Evolutionary conservation across 352 stramenopile genomes (phyloP).

Genomic region (Globisporangium cystogenes): DNA sequence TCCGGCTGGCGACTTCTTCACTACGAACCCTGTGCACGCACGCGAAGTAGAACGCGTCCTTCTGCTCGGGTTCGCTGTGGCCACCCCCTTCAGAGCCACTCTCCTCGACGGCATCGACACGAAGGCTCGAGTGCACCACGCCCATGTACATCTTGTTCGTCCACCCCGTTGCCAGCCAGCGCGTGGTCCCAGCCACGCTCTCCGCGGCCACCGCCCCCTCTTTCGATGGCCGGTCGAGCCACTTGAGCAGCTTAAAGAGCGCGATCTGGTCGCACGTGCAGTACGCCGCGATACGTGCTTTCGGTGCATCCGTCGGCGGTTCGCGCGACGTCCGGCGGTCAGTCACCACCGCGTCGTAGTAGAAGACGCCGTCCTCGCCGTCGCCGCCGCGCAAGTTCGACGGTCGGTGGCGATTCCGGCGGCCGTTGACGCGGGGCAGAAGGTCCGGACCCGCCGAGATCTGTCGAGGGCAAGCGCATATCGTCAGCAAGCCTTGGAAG

Average conservation of each 20-base stretch:
- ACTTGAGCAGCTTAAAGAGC: conserved; percentile 72
- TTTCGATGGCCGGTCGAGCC: conserved; percentile 33
- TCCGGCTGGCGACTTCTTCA: neutral
- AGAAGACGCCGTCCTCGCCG: conserved; percentile 16
- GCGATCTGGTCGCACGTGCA: conserved; percentile 66
- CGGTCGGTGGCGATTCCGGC: conserved; percentile 14
- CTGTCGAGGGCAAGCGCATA: neutral
- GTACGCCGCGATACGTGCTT: conserved; percentile 54
- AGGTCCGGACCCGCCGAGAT: conserved; percentile 5
- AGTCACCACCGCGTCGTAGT: conserved; percentile 31
- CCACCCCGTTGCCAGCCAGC: conserved; percentile 24
- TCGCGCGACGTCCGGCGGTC: conserved; percentile 21
- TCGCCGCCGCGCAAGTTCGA: conserved; percentile 9
- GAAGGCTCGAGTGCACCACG: conserved; percentile 48
- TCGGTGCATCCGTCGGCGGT: conserved; percentile 29
- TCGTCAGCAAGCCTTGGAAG: neutral
- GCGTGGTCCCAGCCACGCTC: neutral
- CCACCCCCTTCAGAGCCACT: conserved; percentile 4
- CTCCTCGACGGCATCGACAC: conserved; percentile 1
- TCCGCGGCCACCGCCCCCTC: neutral
- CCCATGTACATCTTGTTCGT: conserved; percentile 69
- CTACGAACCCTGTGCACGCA: conserved; percentile 10
- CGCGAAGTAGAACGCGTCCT: conserved; percentile 72
- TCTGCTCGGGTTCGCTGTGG: conserved; percentile 25
- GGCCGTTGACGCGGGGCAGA: conserved; percentile 16